Base-by-base conservation (phyloP, 1,284 basidiomycete species). In the Ustilago nuda region DNA sequence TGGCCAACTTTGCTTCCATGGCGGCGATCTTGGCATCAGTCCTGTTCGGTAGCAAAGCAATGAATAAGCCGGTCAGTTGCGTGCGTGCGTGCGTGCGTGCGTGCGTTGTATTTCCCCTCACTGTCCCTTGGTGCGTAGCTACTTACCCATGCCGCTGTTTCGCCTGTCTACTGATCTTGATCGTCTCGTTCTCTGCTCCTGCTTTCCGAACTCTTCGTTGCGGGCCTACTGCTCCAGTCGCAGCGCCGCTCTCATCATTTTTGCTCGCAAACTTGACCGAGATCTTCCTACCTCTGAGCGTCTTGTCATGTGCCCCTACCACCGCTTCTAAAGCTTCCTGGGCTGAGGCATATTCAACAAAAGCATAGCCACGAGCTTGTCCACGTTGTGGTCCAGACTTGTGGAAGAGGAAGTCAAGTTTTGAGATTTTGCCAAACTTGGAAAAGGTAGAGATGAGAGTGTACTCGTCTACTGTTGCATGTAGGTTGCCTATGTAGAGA, bases 401-500 rank as follows among this genome's bases (percentile, higher is more conserved):
- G 89, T 99, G 95, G 84, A 96, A 97, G 79, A 98, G 89, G 85
- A 92, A 96, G 86, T 99, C 96, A 66, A 98, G 90, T 80, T 95
- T 94, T 45, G 93, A 90, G 70, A 98, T 90, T 86, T 93, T 94
- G 72, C 96, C 96, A 83, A 92, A 94, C 87, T 93, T 95, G 50
- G 91, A 90, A 87, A 98, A 98, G 37, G 95, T 87, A 85, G 95
- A 92, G 27, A 98, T 90, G 37, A 98, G 89, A 8, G 93, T 89
- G 86, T 82, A 81, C 92, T 98, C 95, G 87, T 97, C 94, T 39
- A 97, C 92, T 2, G 91, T 90, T 0, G 92, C 90, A 79, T 94
- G 91, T 35, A 98, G 88, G 84, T 98, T 98, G 46, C 95, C 95
- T 54, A 99, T 89, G 82, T 95, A 99, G 0, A 99, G 89, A 23